These are phyloP conservation scores for Cunninghamia lanceolata DNA, from an alignment of 75 land plant genomes.

Conservation along the genomic window DNA sequence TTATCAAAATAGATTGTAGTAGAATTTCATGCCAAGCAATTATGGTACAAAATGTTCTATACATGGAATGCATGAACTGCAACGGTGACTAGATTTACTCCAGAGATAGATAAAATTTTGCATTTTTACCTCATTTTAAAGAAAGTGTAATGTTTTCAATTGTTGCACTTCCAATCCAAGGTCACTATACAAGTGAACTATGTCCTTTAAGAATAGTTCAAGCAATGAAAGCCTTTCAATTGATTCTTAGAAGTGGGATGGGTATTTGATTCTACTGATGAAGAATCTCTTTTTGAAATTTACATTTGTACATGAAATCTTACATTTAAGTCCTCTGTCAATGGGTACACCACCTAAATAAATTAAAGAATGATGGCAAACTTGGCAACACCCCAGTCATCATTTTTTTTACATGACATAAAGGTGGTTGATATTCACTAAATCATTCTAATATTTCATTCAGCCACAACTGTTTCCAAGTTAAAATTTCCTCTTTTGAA, in stretches of 20 bases:
- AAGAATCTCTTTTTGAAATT: not conserved
- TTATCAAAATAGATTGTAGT: not conserved
- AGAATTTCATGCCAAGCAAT: not conserved
- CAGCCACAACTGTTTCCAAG: slow-evolving; percentile 87
- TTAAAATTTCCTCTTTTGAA: too few species aligned
- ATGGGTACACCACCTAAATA: not conserved
- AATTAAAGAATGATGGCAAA: slow-evolving; percentile 2
- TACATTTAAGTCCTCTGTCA: not conserved
- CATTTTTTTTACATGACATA: not conserved
- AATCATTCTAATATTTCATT: slow-evolving; percentile 61
- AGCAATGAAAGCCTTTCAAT: not conserved
- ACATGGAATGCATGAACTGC: not conserved
- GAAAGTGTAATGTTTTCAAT: not conserved
- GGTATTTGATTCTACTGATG: not conserved
- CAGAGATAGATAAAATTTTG: not conserved
- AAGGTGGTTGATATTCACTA: not conserved
- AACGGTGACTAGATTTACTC: not conserved
- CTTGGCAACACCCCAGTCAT: not conserved
- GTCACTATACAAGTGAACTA: slow-evolving; percentile 2
- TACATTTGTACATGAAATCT: not conserved
- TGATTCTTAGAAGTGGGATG: not conserved
- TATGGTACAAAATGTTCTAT: not conserved
- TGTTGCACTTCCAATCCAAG: not conserved
- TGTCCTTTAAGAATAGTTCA: not conserved
- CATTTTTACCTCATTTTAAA: too few species aligned